Evolutionary conservation across 1,139 yeast species (phyloP).

Genomic region (Pneumocystis jirovecii): DNA sequence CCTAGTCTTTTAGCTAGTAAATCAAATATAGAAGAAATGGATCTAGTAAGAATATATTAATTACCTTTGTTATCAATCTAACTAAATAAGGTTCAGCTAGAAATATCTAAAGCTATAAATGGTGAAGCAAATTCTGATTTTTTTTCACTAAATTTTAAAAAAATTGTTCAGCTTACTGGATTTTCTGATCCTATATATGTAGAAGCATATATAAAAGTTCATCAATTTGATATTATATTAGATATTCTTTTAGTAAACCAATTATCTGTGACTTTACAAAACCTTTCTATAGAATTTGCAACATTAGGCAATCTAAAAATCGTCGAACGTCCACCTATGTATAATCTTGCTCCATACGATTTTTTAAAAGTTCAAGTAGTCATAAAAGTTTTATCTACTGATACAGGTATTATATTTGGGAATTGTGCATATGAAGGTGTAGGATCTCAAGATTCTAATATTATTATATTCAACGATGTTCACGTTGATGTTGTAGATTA

Average conservation of each 20-base stretch:
- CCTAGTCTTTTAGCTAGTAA: conserved; percentile 69
- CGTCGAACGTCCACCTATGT: conserved; percentile 82
- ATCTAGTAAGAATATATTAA: background rate
- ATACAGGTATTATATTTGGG: conserved; percentile 94
- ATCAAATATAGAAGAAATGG: background rate
- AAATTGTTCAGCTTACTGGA: conserved; percentile 87
- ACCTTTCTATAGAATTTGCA: conserved; percentile 87
- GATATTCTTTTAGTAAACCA: conserved; percentile 92
- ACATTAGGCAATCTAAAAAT: conserved; percentile 92
- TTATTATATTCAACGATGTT: conserved; percentile 85
- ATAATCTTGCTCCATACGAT: conserved; percentile 90
- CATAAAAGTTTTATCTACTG: conserved; percentile 89
- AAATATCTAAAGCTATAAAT: conserved; percentile 30
- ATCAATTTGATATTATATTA: conserved; percentile 87
- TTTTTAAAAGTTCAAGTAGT: conserved; percentile 83
- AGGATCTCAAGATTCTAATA: conserved; percentile 76
- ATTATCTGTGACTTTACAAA: conserved; percentile 78
- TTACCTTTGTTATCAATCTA: background rate
- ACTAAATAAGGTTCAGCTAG: conserved; percentile 27
- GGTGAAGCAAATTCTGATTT: conserved; percentile 39
- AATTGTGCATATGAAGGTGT: conserved; percentile 93
- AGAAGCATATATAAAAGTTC: conserved; percentile 88
- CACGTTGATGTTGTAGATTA: conserved; percentile 96
- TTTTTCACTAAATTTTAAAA: conserved; percentile 62
- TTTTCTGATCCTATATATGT: conserved; percentile 97